phyloP scores from a whole-genome alignment of 148 eudicot species.

The Vaccinium darrowii region DNA sequence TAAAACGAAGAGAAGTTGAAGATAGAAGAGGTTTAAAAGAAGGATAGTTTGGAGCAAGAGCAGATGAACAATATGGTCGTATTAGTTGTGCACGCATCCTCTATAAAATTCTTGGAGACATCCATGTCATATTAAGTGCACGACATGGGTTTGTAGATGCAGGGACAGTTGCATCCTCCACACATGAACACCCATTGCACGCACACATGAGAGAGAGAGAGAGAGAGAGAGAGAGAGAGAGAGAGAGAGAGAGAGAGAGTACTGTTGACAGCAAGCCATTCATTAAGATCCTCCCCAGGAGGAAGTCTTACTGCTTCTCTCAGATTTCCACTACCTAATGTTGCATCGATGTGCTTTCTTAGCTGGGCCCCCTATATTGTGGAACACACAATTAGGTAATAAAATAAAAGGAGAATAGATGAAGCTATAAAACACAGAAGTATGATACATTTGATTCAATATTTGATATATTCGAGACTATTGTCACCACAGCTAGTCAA shows the following conservation, averaged over 20 bases:
- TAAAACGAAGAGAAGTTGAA: background rate
- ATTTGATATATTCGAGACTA: too few species aligned
- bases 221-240: constrained; percentile 21
- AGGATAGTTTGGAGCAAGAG: background rate
- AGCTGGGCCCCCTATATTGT: constrained; percentile 85
- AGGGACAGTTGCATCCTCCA: background rate
- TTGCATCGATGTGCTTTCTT: constrained; percentile 90
- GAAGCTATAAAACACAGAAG: background rate
- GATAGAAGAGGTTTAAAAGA: background rate
- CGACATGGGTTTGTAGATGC: background rate
- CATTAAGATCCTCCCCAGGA: constrained; percentile 96
- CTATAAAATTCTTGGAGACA: background rate
- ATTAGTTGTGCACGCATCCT: background rate
- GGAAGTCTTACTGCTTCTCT: constrained; percentile 99
- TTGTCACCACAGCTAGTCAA: too few species aligned
- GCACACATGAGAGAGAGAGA: background rate
- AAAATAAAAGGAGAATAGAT: background rate
- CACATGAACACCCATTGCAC: background rate
- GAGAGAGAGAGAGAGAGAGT: constrained; percentile 20
- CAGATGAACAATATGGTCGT: background rate
- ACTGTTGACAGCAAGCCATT: constrained; percentile 99
- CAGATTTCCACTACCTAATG: constrained; percentile 92
- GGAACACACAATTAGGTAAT: background rate
- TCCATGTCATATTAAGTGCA: constrained; percentile 1
- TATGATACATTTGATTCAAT: too few species aligned